phyloP scores from a whole-genome alignment of 2,329 filamentous ascomycete genomes.

The Triangularia setosa region DNA sequence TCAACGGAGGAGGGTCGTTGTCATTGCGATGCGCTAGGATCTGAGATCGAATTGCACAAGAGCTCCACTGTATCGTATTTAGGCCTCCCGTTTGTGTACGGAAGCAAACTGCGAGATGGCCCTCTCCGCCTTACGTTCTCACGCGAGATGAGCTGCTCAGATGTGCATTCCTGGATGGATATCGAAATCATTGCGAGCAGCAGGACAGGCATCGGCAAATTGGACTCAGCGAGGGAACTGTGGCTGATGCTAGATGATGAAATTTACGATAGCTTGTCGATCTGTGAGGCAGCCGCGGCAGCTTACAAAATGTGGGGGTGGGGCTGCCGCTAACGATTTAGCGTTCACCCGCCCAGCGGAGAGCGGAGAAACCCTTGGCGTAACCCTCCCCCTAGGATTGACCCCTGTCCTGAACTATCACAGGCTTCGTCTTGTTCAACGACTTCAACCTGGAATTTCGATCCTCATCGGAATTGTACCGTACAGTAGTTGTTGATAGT shows the following conservation, averaged over 20 bases:
- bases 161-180: not conserved
- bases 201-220: not conserved
- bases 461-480: not conserved
- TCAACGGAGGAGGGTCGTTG: not conserved
- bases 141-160: not conserved
- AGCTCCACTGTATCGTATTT: not conserved
- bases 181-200: not conserved
- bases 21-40: not conserved
- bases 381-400: not conserved
- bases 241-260: slow-evolving; percentile 10
- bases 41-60: not conserved
- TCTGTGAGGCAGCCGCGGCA: slow-evolving; percentile 2
- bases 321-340: slow-evolving; percentile 16
- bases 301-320: not conserved
- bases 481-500: not conserved
- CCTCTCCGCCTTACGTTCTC: not conserved
- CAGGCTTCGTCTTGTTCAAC: slow-evolving; percentile 1
- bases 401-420: not conserved
- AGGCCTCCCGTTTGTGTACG: not conserved
- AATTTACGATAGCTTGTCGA: not conserved
- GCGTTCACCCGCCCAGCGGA: not conserved
- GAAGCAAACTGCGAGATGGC: not conserved
- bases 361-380: slow-evolving; percentile 17
- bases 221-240: slow-evolving; percentile 5
- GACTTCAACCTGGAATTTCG: not conserved